phyloP scores from a whole-genome alignment of 257 asterid species.

The Solanum virginianum region DNA sequence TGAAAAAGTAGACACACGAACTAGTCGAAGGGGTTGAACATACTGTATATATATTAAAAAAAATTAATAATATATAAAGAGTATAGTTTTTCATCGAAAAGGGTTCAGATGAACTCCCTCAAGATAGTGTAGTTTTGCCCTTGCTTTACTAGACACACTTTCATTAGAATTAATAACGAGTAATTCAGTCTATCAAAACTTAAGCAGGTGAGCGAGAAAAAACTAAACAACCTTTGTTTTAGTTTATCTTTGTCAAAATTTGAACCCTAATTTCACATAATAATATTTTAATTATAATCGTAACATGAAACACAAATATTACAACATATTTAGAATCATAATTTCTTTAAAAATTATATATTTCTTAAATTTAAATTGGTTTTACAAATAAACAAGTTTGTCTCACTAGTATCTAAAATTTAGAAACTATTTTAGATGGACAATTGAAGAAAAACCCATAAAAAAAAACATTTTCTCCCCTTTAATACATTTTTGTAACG shows the following conservation, averaged over 20 bases:
- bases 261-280: background rate
- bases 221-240: background rate
- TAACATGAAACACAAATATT: background rate
- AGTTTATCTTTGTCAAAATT: too few relatives aligned
- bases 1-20: too few relatives aligned
- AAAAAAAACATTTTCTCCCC: background rate
- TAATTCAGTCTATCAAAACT: background rate
- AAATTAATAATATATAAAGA: too few relatives aligned
- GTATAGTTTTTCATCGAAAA: too few relatives aligned
- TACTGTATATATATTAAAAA: too few relatives aligned
- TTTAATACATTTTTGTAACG: background rate
- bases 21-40: too few relatives aligned
- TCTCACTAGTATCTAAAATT: background rate
- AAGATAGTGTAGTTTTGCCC: too few relatives aligned
- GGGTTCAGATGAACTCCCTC: too few relatives aligned
- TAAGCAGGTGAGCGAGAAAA: background rate
- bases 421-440: background rate
- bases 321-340: background rate
- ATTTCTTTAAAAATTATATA: background rate
- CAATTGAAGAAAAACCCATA: background rate
- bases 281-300: too few relatives aligned
- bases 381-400: background rate
- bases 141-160: too few relatives aligned
- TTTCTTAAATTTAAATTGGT: background rate
- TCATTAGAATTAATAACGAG: background rate